Percentiles rank a stretch among this genome's conserved stretches.
These are phyloP conservation scores for Thalassiosira mediterranea DNA, from an alignment of 352 stramenopile genomes.

Conservation along the genomic window DNA sequence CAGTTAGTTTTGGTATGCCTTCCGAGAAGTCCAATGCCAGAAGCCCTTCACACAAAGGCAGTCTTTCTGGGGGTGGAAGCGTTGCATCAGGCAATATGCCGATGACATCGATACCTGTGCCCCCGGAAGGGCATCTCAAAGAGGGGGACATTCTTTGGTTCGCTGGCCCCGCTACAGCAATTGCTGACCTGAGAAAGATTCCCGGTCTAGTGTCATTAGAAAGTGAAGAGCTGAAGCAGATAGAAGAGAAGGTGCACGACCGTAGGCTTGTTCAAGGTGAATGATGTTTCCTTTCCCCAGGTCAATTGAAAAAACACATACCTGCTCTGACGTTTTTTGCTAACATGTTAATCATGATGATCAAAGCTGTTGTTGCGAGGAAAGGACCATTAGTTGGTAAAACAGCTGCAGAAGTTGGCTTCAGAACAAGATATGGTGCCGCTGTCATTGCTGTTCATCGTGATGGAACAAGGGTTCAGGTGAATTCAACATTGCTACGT, in stretches of 20 bases:
- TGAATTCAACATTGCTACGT: too few species aligned
- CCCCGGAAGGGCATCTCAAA: constrained; percentile 53
- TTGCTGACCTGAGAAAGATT: constrained; percentile 73
- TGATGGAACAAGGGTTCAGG: constrained; percentile 66
- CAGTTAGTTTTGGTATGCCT: not conserved
- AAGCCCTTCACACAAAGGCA: too few species aligned
- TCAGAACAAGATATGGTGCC: constrained; percentile 78
- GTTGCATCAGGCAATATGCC: too few species aligned
- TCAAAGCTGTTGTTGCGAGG: constrained; percentile 60
- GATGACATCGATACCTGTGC: constrained; percentile 37
- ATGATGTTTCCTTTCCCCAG: not conserved
- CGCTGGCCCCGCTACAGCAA: constrained; percentile 54
- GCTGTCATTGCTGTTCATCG: constrained; percentile 83
- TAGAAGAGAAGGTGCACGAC: constrained; percentile 72
- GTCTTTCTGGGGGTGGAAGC: too few species aligned
- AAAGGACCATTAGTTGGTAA: constrained; percentile 73
- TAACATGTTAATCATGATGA: too few species aligned
- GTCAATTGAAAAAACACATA: too few species aligned
- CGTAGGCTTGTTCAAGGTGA: constrained; percentile 66
- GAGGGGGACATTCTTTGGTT: constrained; percentile 75
- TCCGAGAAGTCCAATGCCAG: not conserved
- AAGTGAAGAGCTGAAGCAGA: constrained; percentile 70
- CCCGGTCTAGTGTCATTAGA: constrained; percentile 65
- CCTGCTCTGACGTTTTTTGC: not conserved
- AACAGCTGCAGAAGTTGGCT: constrained; percentile 73